Evolutionary conservation across 495 filamentous ascomycete species (phyloP).

Genomic region (Melanomma pulvis-pyrius): DNA sequence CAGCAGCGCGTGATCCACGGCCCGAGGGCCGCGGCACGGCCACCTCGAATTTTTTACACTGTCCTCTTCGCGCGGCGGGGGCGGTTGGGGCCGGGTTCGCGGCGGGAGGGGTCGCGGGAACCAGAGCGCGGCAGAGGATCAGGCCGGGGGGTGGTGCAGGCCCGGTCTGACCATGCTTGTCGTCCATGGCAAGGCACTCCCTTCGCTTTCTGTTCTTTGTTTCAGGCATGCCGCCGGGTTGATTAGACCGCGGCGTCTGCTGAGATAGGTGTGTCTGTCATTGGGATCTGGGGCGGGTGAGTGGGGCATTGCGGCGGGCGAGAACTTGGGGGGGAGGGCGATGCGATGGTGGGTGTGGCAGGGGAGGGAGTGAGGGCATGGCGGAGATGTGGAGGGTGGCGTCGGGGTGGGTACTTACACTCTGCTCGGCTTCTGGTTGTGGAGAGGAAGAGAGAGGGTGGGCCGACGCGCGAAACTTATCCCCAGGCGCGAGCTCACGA

Average conservation of each 20-base stretch:
- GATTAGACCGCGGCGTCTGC: conserved; percentile 19
- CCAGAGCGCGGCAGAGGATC: not conserved
- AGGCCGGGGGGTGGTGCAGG: not conserved
- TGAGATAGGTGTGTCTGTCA: conserved; percentile 21
- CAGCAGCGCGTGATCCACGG: conserved; percentile 9
- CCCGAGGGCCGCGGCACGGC: not conserved
- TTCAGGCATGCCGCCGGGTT: conserved; percentile 2
- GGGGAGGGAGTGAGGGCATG: not conserved
- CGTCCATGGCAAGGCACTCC: conserved; percentile 20
- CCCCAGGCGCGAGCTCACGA: not conserved
- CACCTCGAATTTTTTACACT: conserved; percentile 31
- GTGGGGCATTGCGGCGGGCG: not conserved
- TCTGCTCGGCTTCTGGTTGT: conserved; percentile 7
- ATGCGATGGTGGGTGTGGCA: not conserved
- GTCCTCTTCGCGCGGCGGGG: conserved; percentile 28
- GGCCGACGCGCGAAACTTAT: conserved; percentile 6
- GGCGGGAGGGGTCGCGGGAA: not conserved
- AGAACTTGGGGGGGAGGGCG: not conserved
- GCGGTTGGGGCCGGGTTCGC: conserved; percentile 4
- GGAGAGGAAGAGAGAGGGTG: conserved; percentile 8
- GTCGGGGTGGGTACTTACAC: conserved; percentile 2
- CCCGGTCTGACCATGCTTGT: not conserved
- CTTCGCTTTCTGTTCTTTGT: conserved; percentile 30
- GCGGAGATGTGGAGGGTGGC: not conserved
- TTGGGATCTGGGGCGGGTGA: conserved; percentile 20